Percentiles rank a stretch among this genome's conserved stretches.
These are phyloP conservation scores for Xylariaceae sp. DNA, from an alignment of 2,329 filamentous ascomycete genomes.

Conservation along the genomic window DNA sequence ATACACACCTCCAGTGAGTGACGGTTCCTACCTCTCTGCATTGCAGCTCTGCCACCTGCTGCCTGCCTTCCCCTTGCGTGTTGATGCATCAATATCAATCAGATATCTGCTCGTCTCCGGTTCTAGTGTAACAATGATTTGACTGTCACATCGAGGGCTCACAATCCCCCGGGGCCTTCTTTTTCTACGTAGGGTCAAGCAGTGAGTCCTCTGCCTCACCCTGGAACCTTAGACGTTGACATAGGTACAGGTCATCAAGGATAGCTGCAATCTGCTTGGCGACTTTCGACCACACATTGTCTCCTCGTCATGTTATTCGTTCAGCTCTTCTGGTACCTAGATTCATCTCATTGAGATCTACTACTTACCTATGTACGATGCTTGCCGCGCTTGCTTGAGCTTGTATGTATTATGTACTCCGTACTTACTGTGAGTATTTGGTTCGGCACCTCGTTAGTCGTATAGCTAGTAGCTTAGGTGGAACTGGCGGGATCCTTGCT, in stretches of 20 bases:
- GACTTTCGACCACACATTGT: conserved; percentile 1
- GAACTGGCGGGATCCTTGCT: neutral
- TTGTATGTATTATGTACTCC: too few relatives aligned
- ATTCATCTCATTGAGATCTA: conserved; percentile 3
- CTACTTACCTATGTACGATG: too few relatives aligned
- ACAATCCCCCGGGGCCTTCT: neutral
- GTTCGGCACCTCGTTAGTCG: neutral
- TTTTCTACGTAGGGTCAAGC: too few relatives aligned
- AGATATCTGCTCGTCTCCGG: neutral
- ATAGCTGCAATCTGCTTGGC: conserved; percentile 12
- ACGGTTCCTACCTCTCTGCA: too few relatives aligned
- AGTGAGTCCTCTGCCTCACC: neutral
- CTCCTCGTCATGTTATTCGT: conserved; percentile 3
- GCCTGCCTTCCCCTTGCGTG: neutral
- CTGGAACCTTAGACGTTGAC: neutral
- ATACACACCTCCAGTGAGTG: too few relatives aligned
- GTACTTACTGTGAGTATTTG: too few relatives aligned
- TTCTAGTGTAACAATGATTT: neutral
- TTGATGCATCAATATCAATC: neutral
- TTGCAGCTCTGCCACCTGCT: neutral
- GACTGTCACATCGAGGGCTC: neutral
- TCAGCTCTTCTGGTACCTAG: neutral
- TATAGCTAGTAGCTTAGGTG: neutral
- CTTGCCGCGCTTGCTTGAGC: neutral
- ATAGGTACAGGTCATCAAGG: neutral